These are phyloP conservation scores for Byssochlamys sp. DNA, from an alignment of 2,329 filamentous ascomycete species.

Conservation along the genomic window DNA sequence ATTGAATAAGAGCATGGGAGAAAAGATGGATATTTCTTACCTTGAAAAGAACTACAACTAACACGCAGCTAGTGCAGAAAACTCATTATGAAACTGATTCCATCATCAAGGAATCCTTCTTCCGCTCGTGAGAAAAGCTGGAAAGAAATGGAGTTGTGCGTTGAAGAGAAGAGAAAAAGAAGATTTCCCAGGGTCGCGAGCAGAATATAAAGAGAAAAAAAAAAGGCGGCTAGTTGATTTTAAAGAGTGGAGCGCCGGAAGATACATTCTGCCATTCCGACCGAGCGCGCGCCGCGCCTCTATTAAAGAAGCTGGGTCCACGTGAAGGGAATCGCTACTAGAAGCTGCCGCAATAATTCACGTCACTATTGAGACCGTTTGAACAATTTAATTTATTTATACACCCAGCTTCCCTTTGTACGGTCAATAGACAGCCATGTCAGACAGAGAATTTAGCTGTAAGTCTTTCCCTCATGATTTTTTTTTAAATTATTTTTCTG, in stretches of 20 bases:
- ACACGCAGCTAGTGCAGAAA: not conserved
- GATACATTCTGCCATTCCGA: constrained; percentile 4
- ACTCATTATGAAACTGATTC: not conserved
- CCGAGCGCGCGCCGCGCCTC: constrained; percentile 7
- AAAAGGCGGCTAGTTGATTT: not conserved
- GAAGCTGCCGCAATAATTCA: constrained; percentile 3
- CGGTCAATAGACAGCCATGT: constrained; percentile 32
- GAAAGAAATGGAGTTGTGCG: constrained; percentile 2
- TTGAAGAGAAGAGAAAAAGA: constrained; percentile 9
- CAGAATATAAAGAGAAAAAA: constrained; percentile 4
- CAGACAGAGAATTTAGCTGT: constrained; percentile 47
- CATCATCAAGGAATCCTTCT: not conserved
- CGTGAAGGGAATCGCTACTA: constrained; percentile 3
- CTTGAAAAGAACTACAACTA: not conserved
- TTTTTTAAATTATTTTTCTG: not conserved
- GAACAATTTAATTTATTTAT: not conserved
- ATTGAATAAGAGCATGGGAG: constrained; percentile 22
- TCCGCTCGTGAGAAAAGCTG: not conserved
- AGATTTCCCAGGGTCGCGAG: not conserved
- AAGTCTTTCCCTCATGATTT: constrained; percentile 14
- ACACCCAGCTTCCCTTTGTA: not conserved
- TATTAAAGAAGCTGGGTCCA: constrained; percentile 6
- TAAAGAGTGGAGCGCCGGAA: constrained; percentile 7
- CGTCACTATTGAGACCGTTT: not conserved
- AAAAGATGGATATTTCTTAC: constrained; percentile 7